Conservation (phyloP, 768 basidiomycete genomes). For the Russula abietina region DNA sequence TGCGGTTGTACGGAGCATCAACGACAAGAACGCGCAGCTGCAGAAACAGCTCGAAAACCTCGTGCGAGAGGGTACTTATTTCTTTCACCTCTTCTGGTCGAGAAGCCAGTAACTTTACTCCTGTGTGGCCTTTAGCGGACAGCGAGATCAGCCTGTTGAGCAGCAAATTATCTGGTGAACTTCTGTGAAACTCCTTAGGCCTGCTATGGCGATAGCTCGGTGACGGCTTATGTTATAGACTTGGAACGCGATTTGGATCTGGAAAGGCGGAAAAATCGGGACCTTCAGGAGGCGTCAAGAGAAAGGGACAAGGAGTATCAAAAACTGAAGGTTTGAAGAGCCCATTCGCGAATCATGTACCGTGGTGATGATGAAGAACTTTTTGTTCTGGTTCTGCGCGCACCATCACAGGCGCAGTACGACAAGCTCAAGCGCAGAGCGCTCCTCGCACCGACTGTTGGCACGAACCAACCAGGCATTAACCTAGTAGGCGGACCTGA, state of each 20-base stretch:
- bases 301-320: constrained; percentile 85
- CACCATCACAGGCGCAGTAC: constrained; percentile 49
- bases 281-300: constrained; percentile 64
- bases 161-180: constrained; percentile 58
- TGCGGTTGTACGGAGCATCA: constrained; percentile 72
- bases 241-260: constrained; percentile 75
- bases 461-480: constrained; percentile 13
- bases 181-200: background rate
- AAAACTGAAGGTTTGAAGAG: constrained; percentile 60
- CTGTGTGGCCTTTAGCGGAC: constrained; percentile 48
- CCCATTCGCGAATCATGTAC: background rate
- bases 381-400: background rate
- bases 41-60: constrained; percentile 85
- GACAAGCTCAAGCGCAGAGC: constrained; percentile 82
- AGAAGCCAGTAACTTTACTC: background rate
- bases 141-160: constrained; percentile 66
- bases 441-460: constrained; percentile 41
- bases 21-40: constrained; percentile 74
- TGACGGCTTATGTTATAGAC: constrained; percentile 55
- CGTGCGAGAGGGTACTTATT: constrained; percentile 62
- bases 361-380: background rate
- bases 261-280: constrained; percentile 67
- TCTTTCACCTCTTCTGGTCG: background rate
- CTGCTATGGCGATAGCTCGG: constrained; percentile 31
- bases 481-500: constrained; percentile 9